Conservation (phyloP, 495 filamentous ascomycete species). For the Xylaria cubensis region DNA sequence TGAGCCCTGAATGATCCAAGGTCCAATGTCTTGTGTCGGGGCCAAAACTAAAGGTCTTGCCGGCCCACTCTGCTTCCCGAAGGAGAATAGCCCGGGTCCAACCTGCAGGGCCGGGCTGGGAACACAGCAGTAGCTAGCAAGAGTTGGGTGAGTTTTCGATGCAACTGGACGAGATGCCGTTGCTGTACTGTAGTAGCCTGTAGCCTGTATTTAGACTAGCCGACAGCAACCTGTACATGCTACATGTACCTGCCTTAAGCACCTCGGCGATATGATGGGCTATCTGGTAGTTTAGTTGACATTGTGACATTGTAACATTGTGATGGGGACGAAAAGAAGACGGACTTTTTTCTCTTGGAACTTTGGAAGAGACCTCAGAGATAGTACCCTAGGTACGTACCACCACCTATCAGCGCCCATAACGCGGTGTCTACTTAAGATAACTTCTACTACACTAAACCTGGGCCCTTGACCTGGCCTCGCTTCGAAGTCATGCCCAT, state of each 20-base stretch:
- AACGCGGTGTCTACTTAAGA: background rate
- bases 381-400: background rate
- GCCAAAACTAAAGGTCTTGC: conserved; percentile 34
- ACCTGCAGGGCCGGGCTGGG: conserved; percentile 27
- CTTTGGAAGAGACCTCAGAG: background rate
- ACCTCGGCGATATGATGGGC: background rate
- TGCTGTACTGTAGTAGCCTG: conserved; percentile 2
- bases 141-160: conserved; percentile 20
- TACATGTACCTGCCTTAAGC: conserved; percentile 8
- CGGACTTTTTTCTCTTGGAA: background rate
- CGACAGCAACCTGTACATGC: background rate
- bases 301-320: background rate
- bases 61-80: conserved; percentile 17
- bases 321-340: conserved; percentile 2
- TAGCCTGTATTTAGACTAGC: conserved; percentile 11
- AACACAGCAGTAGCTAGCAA: conserved; percentile 10
- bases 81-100: conserved; percentile 22
- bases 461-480: conserved; percentile 5
- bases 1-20: conserved; percentile 34
- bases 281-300: too few relatives aligned
- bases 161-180: conserved; percentile 17
- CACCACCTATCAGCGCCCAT: conserved; percentile 3
- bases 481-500: conserved; percentile 22
- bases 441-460: background rate
- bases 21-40: conserved; percentile 35